These are phyloP conservation scores for Colletotrichum navitas DNA, from an alignment of 2,329 filamentous ascomycete genomes.

Conservation along the genomic window DNA sequence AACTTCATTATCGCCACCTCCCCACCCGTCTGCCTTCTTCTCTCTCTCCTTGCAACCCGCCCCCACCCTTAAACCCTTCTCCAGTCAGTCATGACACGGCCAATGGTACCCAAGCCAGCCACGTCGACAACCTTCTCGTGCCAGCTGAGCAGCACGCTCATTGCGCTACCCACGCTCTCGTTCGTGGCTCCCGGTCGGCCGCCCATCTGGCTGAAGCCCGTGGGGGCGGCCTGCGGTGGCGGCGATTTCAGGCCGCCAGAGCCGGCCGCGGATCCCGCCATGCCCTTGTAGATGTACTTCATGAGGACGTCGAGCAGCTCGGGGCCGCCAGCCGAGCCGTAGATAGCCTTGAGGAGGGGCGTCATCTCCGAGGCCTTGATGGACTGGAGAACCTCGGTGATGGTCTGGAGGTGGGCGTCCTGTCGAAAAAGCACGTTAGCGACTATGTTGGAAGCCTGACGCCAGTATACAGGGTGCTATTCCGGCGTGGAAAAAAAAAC, in stretches of 20 bases:
- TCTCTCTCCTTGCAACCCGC: neutral
- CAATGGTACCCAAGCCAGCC: constrained; percentile 90
- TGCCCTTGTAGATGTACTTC: constrained; percentile 98
- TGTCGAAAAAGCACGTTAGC: constrained; percentile 54
- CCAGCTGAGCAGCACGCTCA: constrained; percentile 98
- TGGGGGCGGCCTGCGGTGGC: constrained; percentile 76
- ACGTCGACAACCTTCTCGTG: constrained; percentile 98
- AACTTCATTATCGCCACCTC: constrained; percentile 29
- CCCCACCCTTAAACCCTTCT: constrained; percentile 76
- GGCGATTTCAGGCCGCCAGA: constrained; percentile 60
- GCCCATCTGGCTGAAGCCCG: constrained; percentile 81
- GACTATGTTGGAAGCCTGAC: neutral
- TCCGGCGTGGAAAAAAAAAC: neutral
- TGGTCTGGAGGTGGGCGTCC: constrained; percentile 88
- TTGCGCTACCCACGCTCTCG: constrained; percentile 84
- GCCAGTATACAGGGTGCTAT: too few relatives aligned
- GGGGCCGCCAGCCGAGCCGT: constrained; percentile 80
- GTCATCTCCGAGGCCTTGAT: constrained; percentile 98
- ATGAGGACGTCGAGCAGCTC: constrained; percentile 93
- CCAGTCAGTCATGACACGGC: constrained; percentile 95
- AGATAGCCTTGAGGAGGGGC: constrained; percentile 85
- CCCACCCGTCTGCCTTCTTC: neutral
- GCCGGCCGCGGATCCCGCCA: constrained; percentile 66
- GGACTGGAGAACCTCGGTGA: constrained; percentile 93
- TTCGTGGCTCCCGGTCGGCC: constrained; percentile 64